phyloP scores from a whole-genome alignment of 164 flowering plant species.

The Santalum album region DNA sequence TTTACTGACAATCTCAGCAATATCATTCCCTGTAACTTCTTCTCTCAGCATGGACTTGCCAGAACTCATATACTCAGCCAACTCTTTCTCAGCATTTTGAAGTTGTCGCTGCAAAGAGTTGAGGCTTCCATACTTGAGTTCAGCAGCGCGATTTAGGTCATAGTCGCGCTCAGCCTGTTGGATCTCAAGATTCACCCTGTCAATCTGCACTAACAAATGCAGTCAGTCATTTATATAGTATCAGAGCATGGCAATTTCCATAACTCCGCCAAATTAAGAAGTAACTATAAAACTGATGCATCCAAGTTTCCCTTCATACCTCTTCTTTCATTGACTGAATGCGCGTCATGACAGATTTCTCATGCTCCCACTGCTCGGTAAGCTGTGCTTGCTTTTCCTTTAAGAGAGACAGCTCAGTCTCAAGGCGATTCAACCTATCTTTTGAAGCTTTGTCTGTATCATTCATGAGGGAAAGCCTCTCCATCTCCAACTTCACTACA shows the following conservation, averaged over 20 bases:
- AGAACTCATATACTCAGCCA: slow-evolving; percentile 68
- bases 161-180: slow-evolving; percentile 96
- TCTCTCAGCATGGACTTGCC: slow-evolving; percentile 97
- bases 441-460: slow-evolving; percentile 86
- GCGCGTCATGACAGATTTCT: slow-evolving; percentile 82
- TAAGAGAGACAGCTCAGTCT: slow-evolving; percentile 63
- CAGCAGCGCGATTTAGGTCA: slow-evolving; percentile 97
- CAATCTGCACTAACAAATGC: slow-evolving; percentile 50
- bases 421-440: slow-evolving; percentile 77
- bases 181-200: slow-evolving; percentile 90
- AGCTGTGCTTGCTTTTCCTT: slow-evolving; percentile 68
- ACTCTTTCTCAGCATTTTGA: slow-evolving; percentile 65
- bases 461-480: slow-evolving; percentile 74
- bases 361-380: slow-evolving; percentile 92
- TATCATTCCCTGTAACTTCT: slow-evolving; percentile 79
- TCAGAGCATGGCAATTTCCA: too few species aligned
- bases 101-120: slow-evolving; percentile 86
- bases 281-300: neutral
- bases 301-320: slow-evolving; percentile 30
- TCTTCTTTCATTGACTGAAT: slow-evolving; percentile 91
- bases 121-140: slow-evolving; percentile 81
- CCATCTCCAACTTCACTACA: slow-evolving; percentile 88
- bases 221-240: neutral
- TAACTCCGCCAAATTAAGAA: too few species aligned
- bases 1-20: slow-evolving; percentile 93